Conservation (phyloP, 2,329 filamentous ascomycete genomes). For the Sarocladiaceae sp. region DNA sequence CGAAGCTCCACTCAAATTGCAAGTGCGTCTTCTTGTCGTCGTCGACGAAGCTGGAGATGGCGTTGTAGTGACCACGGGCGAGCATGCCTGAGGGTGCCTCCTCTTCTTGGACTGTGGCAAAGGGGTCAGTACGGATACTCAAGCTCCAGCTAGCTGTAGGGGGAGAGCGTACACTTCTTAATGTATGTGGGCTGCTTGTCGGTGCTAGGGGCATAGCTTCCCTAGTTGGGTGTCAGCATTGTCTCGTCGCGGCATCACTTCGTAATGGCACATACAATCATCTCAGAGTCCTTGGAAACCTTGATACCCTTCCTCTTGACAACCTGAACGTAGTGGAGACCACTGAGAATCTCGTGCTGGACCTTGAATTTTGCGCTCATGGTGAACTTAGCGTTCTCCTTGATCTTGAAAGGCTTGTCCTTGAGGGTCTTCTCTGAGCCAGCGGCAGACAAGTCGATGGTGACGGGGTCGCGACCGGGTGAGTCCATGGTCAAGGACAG, state of each 20-base stretch:
- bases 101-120: slow-evolving; percentile 75
- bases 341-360: slow-evolving; percentile 92
- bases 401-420: slow-evolving; percentile 93
- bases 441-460: slow-evolving; percentile 76
- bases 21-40: slow-evolving; percentile 91
- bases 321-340: slow-evolving; percentile 91
- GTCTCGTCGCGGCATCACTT: neutral
- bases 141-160: too few relatives aligned
- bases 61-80: slow-evolving; percentile 84
- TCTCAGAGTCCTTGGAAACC: slow-evolving; percentile 92
- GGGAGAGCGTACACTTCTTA: slow-evolving; percentile 88
- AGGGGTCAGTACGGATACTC: slow-evolving; percentile 14
- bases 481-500: slow-evolving; percentile 85
- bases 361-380: slow-evolving; percentile 96
- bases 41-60: slow-evolving; percentile 85
- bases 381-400: slow-evolving; percentile 89
- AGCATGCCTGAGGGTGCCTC: slow-evolving; percentile 91
- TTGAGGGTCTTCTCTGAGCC: slow-evolving; percentile 76
- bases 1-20: slow-evolving; percentile 92
- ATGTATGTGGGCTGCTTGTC: slow-evolving; percentile 79
- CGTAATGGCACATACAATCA: slow-evolving; percentile 69
- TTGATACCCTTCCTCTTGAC: slow-evolving; percentile 86
- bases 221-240: slow-evolving; percentile 43
- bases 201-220: slow-evolving; percentile 90
- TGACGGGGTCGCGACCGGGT: slow-evolving; percentile 76